Evolutionary conservation across 1,284 basidiomycete species (phyloP).

Genomic region (Irpex sp.): DNA sequence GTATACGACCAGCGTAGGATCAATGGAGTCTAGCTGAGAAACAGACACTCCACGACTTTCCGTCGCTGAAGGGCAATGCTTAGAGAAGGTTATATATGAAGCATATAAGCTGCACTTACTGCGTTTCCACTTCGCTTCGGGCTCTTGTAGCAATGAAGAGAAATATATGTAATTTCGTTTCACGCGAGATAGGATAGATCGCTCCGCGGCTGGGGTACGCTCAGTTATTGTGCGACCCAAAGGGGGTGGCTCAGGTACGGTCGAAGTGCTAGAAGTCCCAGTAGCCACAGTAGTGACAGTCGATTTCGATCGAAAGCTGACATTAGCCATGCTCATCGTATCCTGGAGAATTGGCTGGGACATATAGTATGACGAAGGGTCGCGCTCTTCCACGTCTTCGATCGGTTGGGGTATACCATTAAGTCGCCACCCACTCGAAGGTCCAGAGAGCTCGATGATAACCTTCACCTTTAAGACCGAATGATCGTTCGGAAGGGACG

Average conservation of each 20-base stretch:
- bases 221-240: constrained; percentile 34
- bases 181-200: constrained; percentile 78
- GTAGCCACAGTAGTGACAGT: constrained; percentile 31
- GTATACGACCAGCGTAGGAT: constrained; percentile 94
- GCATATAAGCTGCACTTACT: constrained; percentile 41
- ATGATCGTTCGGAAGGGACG: constrained; percentile 64
- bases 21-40: constrained; percentile 95
- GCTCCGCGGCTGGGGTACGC: constrained; percentile 61
- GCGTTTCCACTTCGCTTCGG: constrained; percentile 95
- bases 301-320: constrained; percentile 60
- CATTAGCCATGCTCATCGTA: constrained; percentile 59
- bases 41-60: constrained; percentile 89
- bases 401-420: constrained; percentile 79
- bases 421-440: constrained; percentile 67
- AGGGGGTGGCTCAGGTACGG: constrained; percentile 30
- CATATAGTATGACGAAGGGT: constrained; percentile 50
- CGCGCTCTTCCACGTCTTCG: constrained; percentile 57
- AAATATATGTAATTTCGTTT: constrained; percentile 97
- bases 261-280: constrained; percentile 21
- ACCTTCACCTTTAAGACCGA: constrained; percentile 76
- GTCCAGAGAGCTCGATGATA: constrained; percentile 78
- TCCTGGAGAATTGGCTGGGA: constrained; percentile 61
- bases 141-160: constrained; percentile 94
- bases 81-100: neutral
- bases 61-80: constrained; percentile 42